A percentile compares a stretch with the other conserved stretches of the same genome.
phyloP scores from a whole-genome alignment of 768 basidiomycete species.

The Boletus barrowsii region DNA sequence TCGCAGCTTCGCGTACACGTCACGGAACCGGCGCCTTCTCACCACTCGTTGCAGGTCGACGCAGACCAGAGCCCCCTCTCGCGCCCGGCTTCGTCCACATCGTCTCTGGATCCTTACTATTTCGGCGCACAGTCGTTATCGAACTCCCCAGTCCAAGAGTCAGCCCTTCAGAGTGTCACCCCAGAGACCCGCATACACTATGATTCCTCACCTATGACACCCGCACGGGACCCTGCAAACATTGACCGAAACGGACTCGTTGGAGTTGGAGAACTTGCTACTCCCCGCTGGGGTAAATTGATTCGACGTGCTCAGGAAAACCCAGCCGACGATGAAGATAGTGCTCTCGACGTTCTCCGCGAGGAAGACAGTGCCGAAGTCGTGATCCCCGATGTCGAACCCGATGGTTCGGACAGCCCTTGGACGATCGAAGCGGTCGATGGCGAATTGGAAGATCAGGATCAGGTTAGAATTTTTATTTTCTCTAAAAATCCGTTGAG shows the following conservation, averaged over 20 bases:
- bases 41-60: slow-evolving; percentile 35
- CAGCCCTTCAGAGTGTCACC: slow-evolving; percentile 46
- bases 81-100: slow-evolving; percentile 72
- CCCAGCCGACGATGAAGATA: slow-evolving; percentile 41
- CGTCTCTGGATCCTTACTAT: slow-evolving; percentile 87
- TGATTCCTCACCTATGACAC: slow-evolving; percentile 67
- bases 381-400: slow-evolving; percentile 37
- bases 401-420: slow-evolving; percentile 68
- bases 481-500: neutral
- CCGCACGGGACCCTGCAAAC: slow-evolving; percentile 68
- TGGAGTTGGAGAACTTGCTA: slow-evolving; percentile 93
- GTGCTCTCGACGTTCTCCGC: slow-evolving; percentile 28
- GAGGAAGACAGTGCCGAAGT: slow-evolving; percentile 34
- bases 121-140: slow-evolving; percentile 70
- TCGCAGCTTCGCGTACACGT: slow-evolving; percentile 47
- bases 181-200: slow-evolving; percentile 53
- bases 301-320: slow-evolving; percentile 36
- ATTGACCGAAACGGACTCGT: slow-evolving; percentile 87
- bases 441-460: slow-evolving; percentile 68
- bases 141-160: slow-evolving; percentile 54
- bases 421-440: slow-evolving; percentile 90
- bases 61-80: slow-evolving; percentile 45
- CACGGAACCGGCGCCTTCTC: slow-evolving; percentile 38
- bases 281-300: slow-evolving; percentile 86
- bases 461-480: slow-evolving; percentile 50